Percentiles rank a stretch among this genome's conserved stretches.
Evolutionary conservation across 2,329 filamentous ascomycete species (phyloP).

Genomic region (Colletotrichum chlorophyti): DNA sequence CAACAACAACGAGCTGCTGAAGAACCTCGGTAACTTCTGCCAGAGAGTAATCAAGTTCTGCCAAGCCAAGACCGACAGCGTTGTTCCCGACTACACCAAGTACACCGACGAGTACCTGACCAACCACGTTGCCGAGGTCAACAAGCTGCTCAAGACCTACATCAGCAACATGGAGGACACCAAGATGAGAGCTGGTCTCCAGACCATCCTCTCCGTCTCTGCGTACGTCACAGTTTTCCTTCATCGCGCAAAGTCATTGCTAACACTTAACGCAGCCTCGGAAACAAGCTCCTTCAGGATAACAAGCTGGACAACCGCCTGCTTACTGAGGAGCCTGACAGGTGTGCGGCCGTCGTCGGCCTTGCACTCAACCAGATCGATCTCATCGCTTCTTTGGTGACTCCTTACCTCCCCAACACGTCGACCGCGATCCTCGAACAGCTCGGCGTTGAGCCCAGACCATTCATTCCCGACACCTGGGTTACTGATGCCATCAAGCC

Average conservation of each 20-base stretch:
- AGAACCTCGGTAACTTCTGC: constrained; percentile 78
- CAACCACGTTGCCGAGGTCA: constrained; percentile 66
- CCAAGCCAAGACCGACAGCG: constrained; percentile 75
- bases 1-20: constrained; percentile 89
- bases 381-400: constrained; percentile 78
- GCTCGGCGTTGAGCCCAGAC: constrained; percentile 64
- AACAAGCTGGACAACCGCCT: constrained; percentile 62
- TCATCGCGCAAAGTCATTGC: neutral
- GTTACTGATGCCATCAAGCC: constrained; percentile 65
- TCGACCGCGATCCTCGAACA: constrained; percentile 78
- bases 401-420: constrained; percentile 87
- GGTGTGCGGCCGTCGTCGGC: constrained; percentile 68
- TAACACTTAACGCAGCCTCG: constrained; percentile 37
- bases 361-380: constrained; percentile 85
- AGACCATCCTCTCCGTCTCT: constrained; percentile 72
- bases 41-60: constrained; percentile 76
- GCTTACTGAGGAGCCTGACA: constrained; percentile 59
- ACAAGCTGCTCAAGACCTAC: constrained; percentile 71
- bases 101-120: constrained; percentile 63
- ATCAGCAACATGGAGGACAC: constrained; percentile 73
- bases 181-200: constrained; percentile 72
- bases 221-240: constrained; percentile 36
- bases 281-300: constrained; percentile 58
- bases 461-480: constrained; percentile 72
- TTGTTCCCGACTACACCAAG: constrained; percentile 67